Evolutionary conservation across 2,329 filamentous ascomycete genomes (phyloP), one percentile per base, ranked within the genome.

Genomic region (Trichoderma arundinaceum): DNA sequence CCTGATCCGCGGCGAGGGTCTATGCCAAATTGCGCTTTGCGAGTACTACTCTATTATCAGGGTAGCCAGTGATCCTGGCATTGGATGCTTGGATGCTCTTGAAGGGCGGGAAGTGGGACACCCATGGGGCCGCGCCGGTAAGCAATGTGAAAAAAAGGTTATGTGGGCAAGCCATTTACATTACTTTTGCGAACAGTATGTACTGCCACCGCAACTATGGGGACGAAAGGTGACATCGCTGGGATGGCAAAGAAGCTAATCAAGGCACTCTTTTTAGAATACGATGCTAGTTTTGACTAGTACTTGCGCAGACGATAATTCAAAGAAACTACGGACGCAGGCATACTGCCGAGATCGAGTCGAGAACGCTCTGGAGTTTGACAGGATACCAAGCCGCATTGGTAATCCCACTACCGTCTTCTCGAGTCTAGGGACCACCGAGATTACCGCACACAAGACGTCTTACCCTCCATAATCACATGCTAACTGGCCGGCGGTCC

Each of bases 281-380:
- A 28, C 22, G 22, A 28, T 28, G 22, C 22, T 28, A 28, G 22
- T 28, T 28, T 4, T 28, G 4, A 28, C 22, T 28, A 28, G 22
- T 28, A 28, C 22, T 28, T 28, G 22, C 22, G 4, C 22, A 4
- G 22, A 28, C 22, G 22, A 28, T 28, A 28, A 2, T 28, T 28
- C 4, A 28, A 4, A 28, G 22, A 28, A 28, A 28, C 22, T 28
- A 28, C 22, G 22, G 22, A 28, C 28, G 52, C 35, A 46, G 2
- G 35, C 58, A 51, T 51, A 35, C 19, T 51, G 58, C 54, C 28
- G 35, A 51, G 17, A 33, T 33, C 58, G 46, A 51, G 58, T 51
- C 22, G 58, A 15, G 9, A 17, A 15, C 33, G 12, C 17, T 15
- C 41, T 7, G 28, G 28, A 28, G 5, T n/a, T 54, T 54, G 52